Conservation (phyloP, 306 rosid genomes). For the Leucaena leucocephala region DNA sequence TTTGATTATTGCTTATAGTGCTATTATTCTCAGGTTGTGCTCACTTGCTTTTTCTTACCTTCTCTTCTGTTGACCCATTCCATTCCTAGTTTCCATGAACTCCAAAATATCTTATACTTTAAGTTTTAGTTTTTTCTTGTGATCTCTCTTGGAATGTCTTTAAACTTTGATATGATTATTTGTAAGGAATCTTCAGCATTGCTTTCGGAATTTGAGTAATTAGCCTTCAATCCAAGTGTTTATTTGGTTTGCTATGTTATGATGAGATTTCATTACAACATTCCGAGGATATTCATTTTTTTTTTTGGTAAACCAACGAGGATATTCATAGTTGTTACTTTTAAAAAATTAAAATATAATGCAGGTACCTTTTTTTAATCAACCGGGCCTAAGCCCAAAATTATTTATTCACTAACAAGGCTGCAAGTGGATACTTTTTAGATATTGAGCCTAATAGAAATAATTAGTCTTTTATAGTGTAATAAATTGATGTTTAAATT, state of each 20-base stretch:
- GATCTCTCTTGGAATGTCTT: background rate
- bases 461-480: no score
- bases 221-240: background rate
- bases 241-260: background rate
- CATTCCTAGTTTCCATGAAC: background rate
- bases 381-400: no score
- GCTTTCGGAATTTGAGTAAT: background rate
- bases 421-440: no score
- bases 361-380: no score
- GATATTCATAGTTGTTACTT: background rate
- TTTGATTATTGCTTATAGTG: constrained; percentile 17
- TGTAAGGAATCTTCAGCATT: background rate
- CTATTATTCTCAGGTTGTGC: background rate
- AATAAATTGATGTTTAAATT: no score
- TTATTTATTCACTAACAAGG: no score
- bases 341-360: no score
- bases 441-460: no score
- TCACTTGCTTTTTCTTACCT: background rate
- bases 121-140: background rate
- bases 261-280: background rate
- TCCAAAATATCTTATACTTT: background rate
- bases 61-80: background rate
- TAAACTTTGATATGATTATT: background rate
- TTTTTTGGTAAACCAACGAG: background rate
- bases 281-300: background rate